Conservation (phyloP, 345 rosid genomes). For the Citrus inodora region DNA sequence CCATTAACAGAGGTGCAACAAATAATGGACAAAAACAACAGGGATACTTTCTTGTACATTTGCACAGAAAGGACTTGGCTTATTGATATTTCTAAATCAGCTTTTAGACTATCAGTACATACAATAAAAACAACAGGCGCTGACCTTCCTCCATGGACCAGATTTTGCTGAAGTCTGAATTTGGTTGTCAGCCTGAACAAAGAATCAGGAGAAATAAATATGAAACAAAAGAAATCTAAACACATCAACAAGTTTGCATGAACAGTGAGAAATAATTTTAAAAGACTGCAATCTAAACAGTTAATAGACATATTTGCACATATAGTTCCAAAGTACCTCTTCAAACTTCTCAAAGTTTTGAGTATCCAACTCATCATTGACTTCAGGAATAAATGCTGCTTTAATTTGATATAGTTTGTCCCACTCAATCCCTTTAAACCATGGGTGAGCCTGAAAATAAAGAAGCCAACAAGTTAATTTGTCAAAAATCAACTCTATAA, state of each 20-base stretch:
- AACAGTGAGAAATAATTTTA: constrained; percentile 11
- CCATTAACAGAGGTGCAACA: neutral
- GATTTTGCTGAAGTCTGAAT: constrained; percentile 49
- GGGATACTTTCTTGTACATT: neutral
- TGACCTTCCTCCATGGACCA: constrained; percentile 91
- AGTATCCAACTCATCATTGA: constrained; percentile 93
- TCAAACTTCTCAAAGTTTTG: constrained; percentile 98
- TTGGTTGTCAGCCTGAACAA: constrained; percentile 59
- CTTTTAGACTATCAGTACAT: neutral
- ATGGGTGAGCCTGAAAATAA: constrained; percentile 72
- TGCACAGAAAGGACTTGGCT: neutral
- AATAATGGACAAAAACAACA: neutral
- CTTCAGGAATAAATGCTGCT: constrained; percentile 96
- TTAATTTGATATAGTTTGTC: constrained; percentile 78
- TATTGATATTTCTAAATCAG: neutral
- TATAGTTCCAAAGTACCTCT: constrained; percentile 51
- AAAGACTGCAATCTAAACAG: constrained; percentile 5
- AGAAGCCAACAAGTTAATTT: constrained; percentile 19
- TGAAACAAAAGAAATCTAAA: constrained; percentile 7
- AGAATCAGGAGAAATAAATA: constrained; percentile 21
- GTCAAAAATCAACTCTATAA: constrained; percentile 4
- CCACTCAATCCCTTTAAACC: constrained; percentile 88
- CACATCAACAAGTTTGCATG: neutral
- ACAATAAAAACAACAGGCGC: constrained; percentile 10
- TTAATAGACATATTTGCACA: neutral